A percentile compares a stretch with the other conserved stretches of the same genome.
Evolutionary conservation across 179 eudicot species (phyloP).

Genomic region (Camellia oleifera): DNA sequence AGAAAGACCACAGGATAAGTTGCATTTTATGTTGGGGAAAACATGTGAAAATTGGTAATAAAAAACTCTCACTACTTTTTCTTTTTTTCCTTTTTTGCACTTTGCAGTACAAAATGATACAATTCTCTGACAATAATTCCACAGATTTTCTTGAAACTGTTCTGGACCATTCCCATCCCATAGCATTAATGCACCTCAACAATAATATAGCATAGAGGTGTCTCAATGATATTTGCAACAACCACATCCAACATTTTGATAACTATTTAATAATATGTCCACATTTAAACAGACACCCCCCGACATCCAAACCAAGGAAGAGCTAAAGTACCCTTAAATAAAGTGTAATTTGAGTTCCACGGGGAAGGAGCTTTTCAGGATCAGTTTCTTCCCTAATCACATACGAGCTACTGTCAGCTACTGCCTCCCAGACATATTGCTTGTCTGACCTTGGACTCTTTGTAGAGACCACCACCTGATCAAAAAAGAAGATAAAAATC

Average conservation of each 20-base stretch:
- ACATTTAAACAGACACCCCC: not conserved
- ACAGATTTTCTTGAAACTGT: not conserved
- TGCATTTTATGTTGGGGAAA: not conserved
- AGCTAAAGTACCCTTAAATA: conserved; percentile 55
- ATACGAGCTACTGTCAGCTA: conserved; percentile 89
- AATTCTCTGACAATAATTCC: not conserved
- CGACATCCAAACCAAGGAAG: not conserved
- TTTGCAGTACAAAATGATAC: not conserved
- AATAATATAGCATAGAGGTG: not conserved
- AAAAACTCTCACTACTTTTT: not conserved
- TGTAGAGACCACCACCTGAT: conserved; percentile 85
- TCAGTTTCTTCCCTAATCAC: conserved; percentile 86
- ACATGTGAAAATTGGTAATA: not conserved
- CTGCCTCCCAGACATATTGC: conserved; percentile 90
- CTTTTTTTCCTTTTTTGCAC: not conserved
- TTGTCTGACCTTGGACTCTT: conserved; percentile 92
- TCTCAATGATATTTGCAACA: not conserved
- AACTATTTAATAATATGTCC: not conserved
- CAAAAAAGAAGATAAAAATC: not conserved
- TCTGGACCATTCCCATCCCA: not conserved
- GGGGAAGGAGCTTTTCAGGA: conserved; percentile 67
- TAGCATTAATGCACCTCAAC: not conserved
- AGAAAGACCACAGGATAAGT: not conserved
- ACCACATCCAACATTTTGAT: not conserved
- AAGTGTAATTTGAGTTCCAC: conserved; percentile 91